These are phyloP conservation scores for Hylodesmum podocarpum DNA, from an alignment of 306 rosid species.

Conservation along the genomic window DNA sequence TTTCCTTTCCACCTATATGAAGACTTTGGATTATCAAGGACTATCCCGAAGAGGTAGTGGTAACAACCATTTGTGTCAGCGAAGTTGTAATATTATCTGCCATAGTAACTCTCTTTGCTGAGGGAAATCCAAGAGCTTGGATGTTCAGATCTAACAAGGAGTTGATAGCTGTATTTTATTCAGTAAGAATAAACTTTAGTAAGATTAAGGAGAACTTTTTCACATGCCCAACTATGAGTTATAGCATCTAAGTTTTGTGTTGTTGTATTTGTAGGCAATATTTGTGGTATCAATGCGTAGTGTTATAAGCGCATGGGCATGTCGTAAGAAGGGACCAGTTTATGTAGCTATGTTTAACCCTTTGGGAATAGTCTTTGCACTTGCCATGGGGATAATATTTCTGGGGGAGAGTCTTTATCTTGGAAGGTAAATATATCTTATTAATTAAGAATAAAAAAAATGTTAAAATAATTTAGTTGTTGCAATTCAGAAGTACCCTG, in stretches of 20 bases:
- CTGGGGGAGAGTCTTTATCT: constrained; percentile 51
- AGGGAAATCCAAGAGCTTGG: constrained; percentile 38
- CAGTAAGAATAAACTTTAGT: constrained; percentile 28
- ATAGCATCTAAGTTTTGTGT: not conserved
- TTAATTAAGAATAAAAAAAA: not conserved
- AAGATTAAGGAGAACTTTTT: not conserved
- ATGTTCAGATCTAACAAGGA: constrained; percentile 14
- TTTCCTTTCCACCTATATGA: not conserved
- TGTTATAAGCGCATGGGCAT: constrained; percentile 34
- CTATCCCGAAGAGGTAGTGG: constrained; percentile 42
- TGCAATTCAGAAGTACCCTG: not conserved
- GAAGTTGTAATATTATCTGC: constrained; percentile 30
- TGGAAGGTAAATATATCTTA: constrained; percentile 42
- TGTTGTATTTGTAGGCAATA: constrained; percentile 39
- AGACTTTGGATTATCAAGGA: constrained; percentile 45
- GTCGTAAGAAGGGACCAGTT: constrained; percentile 49
- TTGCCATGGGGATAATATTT: constrained; percentile 47
- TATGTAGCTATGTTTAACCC: constrained; percentile 51
- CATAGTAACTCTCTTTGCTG: constrained; percentile 36
- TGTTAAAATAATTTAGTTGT: not conserved
- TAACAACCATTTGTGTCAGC: constrained; percentile 21
- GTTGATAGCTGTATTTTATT: constrained; percentile 29
- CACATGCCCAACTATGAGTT: not conserved
- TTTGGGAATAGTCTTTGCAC: constrained; percentile 47
- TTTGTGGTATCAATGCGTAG: constrained; percentile 29